Base-by-base conservation (phyloP, 306 rosid genomes). In the Acacia acuminata region DNA sequence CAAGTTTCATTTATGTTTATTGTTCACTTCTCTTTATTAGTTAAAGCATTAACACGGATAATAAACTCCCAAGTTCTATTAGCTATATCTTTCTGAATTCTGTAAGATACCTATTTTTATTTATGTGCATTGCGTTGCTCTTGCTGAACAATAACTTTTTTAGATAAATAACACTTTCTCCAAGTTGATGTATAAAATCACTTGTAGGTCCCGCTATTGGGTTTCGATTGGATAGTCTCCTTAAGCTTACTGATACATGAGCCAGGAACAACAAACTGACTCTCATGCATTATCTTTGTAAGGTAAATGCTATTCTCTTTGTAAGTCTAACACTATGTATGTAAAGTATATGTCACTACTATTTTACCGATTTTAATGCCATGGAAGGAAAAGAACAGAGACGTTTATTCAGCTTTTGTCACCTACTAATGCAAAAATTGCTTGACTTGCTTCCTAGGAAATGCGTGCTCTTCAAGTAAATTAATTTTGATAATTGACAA, bases 221-320 rank as follows among this genome's bases (percentile, higher is more conserved):
- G 80, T 96, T 96, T 86, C 94, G 98, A 51, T 91, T 96, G 85
- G 99, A 96, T 88, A 96, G 98, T 84, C 97, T 96, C 66, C 97
- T 94, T 75, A 96, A 96, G 84, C 99, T 96, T 81, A 89, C 94
- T 8, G 99, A 96, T 79, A 96, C 97, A 64, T 89, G 99, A 48
- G 91, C 98, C 71, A 91, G n/a, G 89, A 96, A 96, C 86, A 96
- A 66, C 84, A 96, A 92, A 90, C 92, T 91, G 97, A 96, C 99
- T 83, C 98, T 96, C 82, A 94, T 96, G 99, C 99, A 96, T 86
- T 94, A 96, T 87, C 98, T 96, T 84, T 96, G 99, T 76, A 96
- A 96, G 99, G 99, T 96, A 90, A 88, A 75, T 81, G 76, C 70
- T 32, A 15, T 15, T 51, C 22, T 15, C 7, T 47, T n/a, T n/a